Base-by-base conservation (phyloP, 75 land plant genomes). In the Pinus tabuliformis region DNA sequence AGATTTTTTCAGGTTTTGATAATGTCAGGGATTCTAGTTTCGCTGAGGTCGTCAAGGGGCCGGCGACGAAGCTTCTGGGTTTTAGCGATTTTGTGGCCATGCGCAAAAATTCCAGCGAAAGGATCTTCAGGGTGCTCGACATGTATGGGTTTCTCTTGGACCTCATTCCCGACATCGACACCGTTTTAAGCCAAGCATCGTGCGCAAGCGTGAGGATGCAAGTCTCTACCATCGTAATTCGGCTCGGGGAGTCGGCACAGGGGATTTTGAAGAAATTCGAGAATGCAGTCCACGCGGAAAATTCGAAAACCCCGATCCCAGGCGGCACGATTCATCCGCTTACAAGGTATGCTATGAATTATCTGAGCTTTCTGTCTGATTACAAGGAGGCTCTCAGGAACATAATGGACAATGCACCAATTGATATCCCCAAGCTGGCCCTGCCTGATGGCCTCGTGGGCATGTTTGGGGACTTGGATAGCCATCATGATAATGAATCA, bases 241-340 rank as follows among this genome's bases (percentile, higher is more conserved):
- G 70, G 45, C 84, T 95, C 57, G 81, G 81, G 42, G 95, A 90
- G 45, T 81, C 85, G 3, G 87, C 85, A 9, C 78, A 86, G 13
- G 57, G 78, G 21, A 83, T 79, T 30, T 73, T 92, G 12, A 56
- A 78, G 2, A 90, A 92, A 61, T 90, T 95, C 77, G 98, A 95
- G 76, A 66, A 80, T 57, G 78, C 84, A 2, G 78, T 95, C 15
- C 90, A 87, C 68, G 83, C 83, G 75, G 90, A 92, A 77, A 78
- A 86, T 45, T 83, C 95, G 3, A 87, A 84, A 56, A 74, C 84
- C 1, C 78, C 84, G 0, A 82, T 84, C 13, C 72, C 85, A 0
- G 92, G 91, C 5, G 90, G 93, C 49, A 95, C 85, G 2, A 60
- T 95, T 24, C 95, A 95, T 77, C 89, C 88, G 0, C 83, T 95